Conservation (phyloP, 163 green algal genomes). For the Volvox carteri region DNA sequence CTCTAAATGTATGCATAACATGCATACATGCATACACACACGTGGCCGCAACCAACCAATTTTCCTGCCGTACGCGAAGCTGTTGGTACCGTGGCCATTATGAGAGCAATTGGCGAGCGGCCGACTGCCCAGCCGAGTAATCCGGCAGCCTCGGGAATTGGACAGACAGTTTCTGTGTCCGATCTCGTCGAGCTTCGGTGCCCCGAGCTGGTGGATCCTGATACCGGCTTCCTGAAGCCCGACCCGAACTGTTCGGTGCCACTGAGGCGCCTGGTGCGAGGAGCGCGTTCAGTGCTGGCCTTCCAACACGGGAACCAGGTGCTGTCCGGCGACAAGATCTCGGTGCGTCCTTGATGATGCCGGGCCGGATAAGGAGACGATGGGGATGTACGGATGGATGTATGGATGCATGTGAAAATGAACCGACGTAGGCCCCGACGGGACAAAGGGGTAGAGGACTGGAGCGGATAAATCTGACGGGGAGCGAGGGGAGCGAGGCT, state of each 20-base stretch:
- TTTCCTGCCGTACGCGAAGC: not conserved
- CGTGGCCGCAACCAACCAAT: too few relatives aligned
- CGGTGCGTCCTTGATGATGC: too few relatives aligned
- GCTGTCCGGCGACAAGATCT: not conserved
- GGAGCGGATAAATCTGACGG: not conserved
- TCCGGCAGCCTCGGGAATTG: too few relatives aligned
- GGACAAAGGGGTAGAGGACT: not conserved
- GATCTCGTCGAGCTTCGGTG: constrained; percentile 21
- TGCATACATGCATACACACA: too few relatives aligned
- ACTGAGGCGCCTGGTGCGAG: not conserved
- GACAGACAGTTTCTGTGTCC: not conserved
- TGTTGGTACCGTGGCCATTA: not conserved
- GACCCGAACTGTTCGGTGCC: constrained; percentile 16
- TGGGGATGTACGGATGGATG: not conserved
- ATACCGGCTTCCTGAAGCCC: not conserved
- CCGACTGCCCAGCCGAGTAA: too few relatives aligned
- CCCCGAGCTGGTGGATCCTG: not conserved
- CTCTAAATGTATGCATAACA: too few relatives aligned
- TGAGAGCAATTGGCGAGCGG: not conserved
- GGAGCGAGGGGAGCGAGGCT: too few relatives aligned
- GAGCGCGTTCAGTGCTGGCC: not conserved
- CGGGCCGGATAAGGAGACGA: too few relatives aligned
- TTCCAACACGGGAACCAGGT: not conserved
- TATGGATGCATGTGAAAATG: not conserved
- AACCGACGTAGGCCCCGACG: not conserved